Evolutionary conservation across 352 stramenopile genomes (phyloP), one percentile per base, ranked within the genome.

Genomic region (Globisporangium okanoganense): DNA sequence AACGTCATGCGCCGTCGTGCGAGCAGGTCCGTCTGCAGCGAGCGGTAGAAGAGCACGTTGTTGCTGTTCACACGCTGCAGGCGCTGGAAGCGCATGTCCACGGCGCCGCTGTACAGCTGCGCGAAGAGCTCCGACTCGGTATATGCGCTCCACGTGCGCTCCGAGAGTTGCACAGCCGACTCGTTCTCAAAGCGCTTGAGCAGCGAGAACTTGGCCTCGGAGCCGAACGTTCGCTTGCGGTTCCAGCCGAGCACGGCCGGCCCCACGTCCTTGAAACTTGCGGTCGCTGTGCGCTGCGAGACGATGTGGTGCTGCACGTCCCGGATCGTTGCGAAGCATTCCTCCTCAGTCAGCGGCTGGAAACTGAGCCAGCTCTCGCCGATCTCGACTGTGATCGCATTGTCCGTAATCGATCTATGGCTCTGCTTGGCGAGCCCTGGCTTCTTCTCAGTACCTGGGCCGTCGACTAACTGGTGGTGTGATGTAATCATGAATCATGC

Each of bases 41-140:
- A 66, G 4, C 71, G 68, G 27, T 62, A 66, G 44, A 79, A 71
- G 18, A 79, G 53, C 43, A 72, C 56, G 43, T 70, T 65, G 62
- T 68, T 55, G 33, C 43, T 66, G 60, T 73, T 65, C n/a, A 79
- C 60, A 49, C 68, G 65, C 60, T 79, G 71, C 43, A 79, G 41
- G 3, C 72, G 60, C 44, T 75, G 55, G 41, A 78, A 73, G n/a
- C 61, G 57, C 59, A 72, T 66, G 57, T 76, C 65, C 35, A 68
- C 61, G 12, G 61, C 44, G 12, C 65, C 61, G 50, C 68, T 73
- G 59, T 78, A 78, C n/a, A 78, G 65, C 47, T 72, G 61, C 20
- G 58, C 65, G 35, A 75, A 74, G 35, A 64, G 62, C 22, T 61
- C 35, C 6, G 61, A 67, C 9, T 72, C 67, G 25, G 68, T 72